Conservation (phyloP, 2,329 filamentous ascomycete species). For the Paradendryphiella salina region DNA sequence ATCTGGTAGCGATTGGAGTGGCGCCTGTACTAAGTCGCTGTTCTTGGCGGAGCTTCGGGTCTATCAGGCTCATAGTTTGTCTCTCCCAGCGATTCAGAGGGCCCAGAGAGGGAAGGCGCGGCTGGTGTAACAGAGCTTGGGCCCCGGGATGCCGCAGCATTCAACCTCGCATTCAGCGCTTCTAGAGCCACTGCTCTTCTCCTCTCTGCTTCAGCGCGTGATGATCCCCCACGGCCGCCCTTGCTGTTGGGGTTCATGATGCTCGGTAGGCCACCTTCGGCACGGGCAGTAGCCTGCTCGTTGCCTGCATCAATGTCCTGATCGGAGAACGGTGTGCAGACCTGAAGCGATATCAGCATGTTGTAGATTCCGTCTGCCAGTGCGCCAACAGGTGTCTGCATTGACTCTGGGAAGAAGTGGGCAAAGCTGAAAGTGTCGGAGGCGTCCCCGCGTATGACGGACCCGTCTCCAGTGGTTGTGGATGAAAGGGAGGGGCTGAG, state of each 20-base stretch:
- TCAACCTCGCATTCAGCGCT: conserved; percentile 86
- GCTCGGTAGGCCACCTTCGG: conserved; percentile 63
- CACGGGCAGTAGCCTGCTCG: conserved; percentile 68
- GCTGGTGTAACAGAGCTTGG: conserved; percentile 49
- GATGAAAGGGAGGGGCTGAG: conserved; percentile 62
- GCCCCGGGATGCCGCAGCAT: conserved; percentile 69
- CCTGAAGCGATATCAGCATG: conserved; percentile 70
- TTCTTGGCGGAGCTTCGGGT: conserved; percentile 31
- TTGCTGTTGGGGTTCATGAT: conserved; percentile 57
- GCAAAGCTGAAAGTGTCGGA: conserved; percentile 96
- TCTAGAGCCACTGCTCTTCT: conserved; percentile 86
- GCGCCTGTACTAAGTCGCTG: conserved; percentile 22
- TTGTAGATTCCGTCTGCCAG: conserved; percentile 76
- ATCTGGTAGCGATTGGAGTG: neutral
- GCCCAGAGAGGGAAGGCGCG: conserved; percentile 34
- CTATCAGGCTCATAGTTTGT: conserved; percentile 50
- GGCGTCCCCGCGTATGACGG: conserved; percentile 78
- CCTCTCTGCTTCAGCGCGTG: conserved; percentile 88
- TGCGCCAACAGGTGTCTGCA: conserved; percentile 75
- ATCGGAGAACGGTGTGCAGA: conserved; percentile 84
- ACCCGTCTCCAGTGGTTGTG: conserved; percentile 56
- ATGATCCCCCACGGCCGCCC: conserved; percentile 59
- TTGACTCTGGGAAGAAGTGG: conserved; percentile 86
- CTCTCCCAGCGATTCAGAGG: conserved; percentile 46
- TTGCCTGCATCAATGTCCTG: conserved; percentile 76